These are phyloP conservation scores for Amanita jacksonii DNA, from an alignment of 768 basidiomycete genomes.

Conservation along the genomic window DNA sequence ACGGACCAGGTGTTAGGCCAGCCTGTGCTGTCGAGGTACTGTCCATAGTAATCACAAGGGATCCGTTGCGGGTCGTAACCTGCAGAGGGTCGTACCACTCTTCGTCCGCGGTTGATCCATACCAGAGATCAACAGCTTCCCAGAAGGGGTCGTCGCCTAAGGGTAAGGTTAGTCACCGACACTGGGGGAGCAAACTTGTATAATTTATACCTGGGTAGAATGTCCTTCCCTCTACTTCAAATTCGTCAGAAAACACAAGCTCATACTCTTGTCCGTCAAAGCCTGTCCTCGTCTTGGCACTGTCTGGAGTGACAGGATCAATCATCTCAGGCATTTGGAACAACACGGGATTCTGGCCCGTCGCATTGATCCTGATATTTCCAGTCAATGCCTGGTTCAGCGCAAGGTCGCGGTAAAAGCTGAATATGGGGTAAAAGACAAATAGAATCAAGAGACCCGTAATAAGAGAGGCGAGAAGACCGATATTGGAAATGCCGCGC, in stretches of 20 bases:
- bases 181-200: conserved; percentile 2
- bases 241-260: conserved; percentile 73
- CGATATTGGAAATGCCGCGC: conserved; percentile 53
- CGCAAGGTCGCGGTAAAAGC: conserved; percentile 32
- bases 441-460: conserved; percentile 61
- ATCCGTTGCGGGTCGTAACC: conserved; percentile 56
- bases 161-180: neutral
- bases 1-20: conserved; percentile 23
- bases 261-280: conserved; percentile 65
- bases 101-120: conserved; percentile 56
- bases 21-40: conserved; percentile 21
- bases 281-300: conserved; percentile 51
- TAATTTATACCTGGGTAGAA: conserved; percentile 40
- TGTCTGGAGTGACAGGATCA: conserved; percentile 59
- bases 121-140: conserved; percentile 70
- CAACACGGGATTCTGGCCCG: conserved; percentile 17
- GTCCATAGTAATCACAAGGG: conserved; percentile 64
- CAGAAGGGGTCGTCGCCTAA: conserved; percentile 57
- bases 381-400: conserved; percentile 42
- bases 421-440: conserved; percentile 68
- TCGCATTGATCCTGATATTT: conserved; percentile 58
- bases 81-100: conserved; percentile 73
- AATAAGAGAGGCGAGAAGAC: conserved; percentile 56
- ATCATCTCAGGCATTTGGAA: conserved; percentile 52
- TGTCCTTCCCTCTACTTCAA: conserved; percentile 53